Evolutionary conservation across 2,329 filamentous ascomycete species (phyloP).

Genomic region (Monilinia polystroma): DNA sequence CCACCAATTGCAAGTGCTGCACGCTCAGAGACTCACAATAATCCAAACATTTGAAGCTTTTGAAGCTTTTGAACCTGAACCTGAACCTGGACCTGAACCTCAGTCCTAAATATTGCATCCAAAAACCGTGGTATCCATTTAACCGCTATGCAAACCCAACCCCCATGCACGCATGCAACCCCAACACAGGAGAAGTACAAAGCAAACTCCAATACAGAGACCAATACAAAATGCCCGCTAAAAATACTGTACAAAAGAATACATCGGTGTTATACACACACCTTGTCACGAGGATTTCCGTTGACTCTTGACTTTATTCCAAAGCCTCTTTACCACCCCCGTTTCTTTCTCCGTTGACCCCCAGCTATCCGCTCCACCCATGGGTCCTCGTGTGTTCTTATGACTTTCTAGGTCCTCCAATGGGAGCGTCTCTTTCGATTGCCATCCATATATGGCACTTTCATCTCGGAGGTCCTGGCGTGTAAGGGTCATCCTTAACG

Average conservation of each 20-base stretch:
- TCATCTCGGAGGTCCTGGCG: conserved; percentile 80
- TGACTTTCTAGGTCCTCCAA: conserved; percentile 57
- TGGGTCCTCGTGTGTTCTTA: conserved; percentile 43
- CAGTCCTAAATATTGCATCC: neutral
- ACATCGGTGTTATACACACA: neutral
- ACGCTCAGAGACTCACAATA: neutral
- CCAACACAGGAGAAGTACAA: conserved; percentile 9
- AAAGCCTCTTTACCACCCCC: conserved; percentile 61
- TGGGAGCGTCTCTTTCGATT: conserved; percentile 56
- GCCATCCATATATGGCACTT: conserved; percentile 70
- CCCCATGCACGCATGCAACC: neutral
- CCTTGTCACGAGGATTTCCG: conserved; percentile 29
- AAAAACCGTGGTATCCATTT: neutral
- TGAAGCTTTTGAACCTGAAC: neutral
- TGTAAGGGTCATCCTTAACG: conserved; percentile 91
- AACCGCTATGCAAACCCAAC: neutral
- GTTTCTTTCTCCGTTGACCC: conserved; percentile 49
- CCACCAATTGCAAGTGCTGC: neutral
- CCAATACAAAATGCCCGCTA: conserved; percentile 17
- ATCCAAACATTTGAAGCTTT: neutral
- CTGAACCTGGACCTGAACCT: neutral
- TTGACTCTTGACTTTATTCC: conserved; percentile 54
- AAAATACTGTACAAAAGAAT: conserved; percentile 15
- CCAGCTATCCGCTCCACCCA: conserved; percentile 43
- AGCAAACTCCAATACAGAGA: neutral